Base-by-base conservation (phyloP, 1,284 basidiomycete genomes). In the Tremellales sp. region DNA sequence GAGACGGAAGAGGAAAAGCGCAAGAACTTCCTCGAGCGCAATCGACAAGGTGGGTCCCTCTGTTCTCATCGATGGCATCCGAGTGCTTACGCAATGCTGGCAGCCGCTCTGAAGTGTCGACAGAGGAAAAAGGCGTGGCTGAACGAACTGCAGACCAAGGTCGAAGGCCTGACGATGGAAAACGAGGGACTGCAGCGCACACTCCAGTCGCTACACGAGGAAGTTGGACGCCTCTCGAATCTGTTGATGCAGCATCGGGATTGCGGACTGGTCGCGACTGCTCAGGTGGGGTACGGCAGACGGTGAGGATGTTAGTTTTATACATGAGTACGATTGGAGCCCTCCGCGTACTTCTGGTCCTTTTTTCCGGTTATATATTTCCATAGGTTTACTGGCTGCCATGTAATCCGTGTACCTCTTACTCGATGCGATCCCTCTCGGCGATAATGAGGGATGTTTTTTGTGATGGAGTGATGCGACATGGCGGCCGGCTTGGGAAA, bases 121-220 rank as follows among this genome's bases (percentile, higher is more conserved):
- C 94, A 98, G 70, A 84, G 94, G 47, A 98, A 98, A 74, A 98
- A 98, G 74, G 91, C 91, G 5, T 98, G 95, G 94, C 80, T 97
- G 22, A 79, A 84, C 21, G 86, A 90, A 57, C 77, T 98, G 16
- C 94, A 98, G 72, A 83, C 85, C 44, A 94, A 94, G 66, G 89
- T 93, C 67, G 93, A 97, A 69, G 88, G 80, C 57, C 79, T 97
- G 25, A 78, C 81, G 25, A 83, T 85, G 57, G 94, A 97, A 74
- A 98, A 98, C 71, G 92, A 97, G 70, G 83, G 89, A n/a, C 81
- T 98, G 22, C 75, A 77, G 40, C 67, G 72, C 36, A 79, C 77
- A 6, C 73, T 79, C 33, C 68, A 69, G 25, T 70, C 71, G 14
- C 61, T 80, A 32, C 73, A 76, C 41, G 77, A 79, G 52, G 79